Conservation (phyloP, 2,329 filamentous ascomycete genomes). For the Furcasterigmium furcatum region DNA sequence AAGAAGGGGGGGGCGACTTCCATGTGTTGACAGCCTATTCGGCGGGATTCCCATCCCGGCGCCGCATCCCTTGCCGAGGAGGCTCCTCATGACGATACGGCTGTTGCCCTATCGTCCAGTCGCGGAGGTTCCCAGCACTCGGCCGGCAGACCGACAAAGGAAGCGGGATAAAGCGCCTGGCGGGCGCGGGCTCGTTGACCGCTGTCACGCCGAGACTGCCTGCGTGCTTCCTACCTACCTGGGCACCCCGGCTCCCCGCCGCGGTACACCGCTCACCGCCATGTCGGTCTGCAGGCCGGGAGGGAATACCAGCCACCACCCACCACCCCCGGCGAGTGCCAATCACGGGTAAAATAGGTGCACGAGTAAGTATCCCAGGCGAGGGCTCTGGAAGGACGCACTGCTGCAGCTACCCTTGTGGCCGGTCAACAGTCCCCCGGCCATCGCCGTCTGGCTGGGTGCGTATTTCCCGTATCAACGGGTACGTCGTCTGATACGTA, state of each 20-base stretch:
- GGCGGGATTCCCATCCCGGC: neutral
- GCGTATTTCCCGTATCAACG: too few species aligned
- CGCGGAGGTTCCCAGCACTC: too few species aligned
- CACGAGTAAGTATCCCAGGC: too few species aligned
- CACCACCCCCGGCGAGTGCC: neutral
- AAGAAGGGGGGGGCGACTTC: neutral
- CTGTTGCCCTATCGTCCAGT: too few species aligned
- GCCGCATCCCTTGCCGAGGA: neutral
- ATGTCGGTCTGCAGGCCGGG: neutral
- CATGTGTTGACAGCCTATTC: neutral
- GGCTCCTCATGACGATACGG: too few species aligned
- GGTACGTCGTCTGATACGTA: too few species aligned
- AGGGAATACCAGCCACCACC: neutral
- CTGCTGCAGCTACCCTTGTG: too few species aligned
- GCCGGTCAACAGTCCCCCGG: too few species aligned
- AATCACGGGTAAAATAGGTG: neutral
- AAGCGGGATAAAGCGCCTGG: too few species aligned
- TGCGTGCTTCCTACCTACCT: neutral
- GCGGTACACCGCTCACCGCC: neutral
- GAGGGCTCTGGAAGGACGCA: too few species aligned
- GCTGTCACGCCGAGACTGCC: neutral
- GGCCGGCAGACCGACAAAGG: too few species aligned
- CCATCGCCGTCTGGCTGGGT: too few species aligned
- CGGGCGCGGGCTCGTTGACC: neutral
- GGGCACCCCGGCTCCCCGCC: neutral